phyloP scores from a whole-genome alignment of 139 green algal genomes.

The Tetraselmis chui region DNA sequence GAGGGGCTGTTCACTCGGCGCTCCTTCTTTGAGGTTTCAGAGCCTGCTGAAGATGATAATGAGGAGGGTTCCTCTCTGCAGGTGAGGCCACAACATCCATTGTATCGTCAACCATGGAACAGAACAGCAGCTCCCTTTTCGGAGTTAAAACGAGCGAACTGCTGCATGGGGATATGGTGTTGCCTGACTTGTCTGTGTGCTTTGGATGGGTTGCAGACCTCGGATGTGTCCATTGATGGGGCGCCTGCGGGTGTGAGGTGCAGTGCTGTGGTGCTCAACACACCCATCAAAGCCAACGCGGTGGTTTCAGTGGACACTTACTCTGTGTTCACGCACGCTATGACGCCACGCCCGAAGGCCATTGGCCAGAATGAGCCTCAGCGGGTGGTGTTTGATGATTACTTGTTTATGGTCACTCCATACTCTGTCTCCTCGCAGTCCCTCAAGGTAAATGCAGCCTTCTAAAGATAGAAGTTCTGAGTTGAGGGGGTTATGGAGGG shows the following conservation, averaged over 20 bases:
- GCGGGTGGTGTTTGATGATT: constrained; percentile 56
- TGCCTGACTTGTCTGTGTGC: too few species aligned
- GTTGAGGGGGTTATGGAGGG: background rate
- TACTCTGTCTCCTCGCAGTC: constrained; percentile 54
- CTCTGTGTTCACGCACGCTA: constrained; percentile 36
- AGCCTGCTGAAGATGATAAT: background rate
- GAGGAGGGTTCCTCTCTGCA: background rate
- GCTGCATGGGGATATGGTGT: too few species aligned
- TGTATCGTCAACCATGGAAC: constrained; percentile 7
- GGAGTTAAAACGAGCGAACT: background rate
- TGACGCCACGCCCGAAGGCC: constrained; percentile 48
- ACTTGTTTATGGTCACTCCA: constrained; percentile 40
- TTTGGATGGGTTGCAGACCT: background rate
- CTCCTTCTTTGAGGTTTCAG: constrained; percentile 38
- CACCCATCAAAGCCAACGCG: constrained; percentile 12
- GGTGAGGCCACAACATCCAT: constrained; percentile 13
- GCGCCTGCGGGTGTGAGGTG: constrained; percentile 34
- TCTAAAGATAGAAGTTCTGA: background rate
- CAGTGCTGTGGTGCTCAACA: constrained; percentile 24
- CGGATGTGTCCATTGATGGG: constrained; percentile 1
- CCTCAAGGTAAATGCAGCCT: constrained; percentile 30
- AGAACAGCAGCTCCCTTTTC: background rate
- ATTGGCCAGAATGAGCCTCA: constrained; percentile 64
- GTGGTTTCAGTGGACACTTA: constrained; percentile 17
- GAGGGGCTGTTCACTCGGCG: background rate